A percentile compares a stretch with the other conserved stretches of the same genome.
These are phyloP conservation scores for Talaromyces sp. DNA, from an alignment of 2,329 filamentous ascomycete genomes.

Conservation along the genomic window DNA sequence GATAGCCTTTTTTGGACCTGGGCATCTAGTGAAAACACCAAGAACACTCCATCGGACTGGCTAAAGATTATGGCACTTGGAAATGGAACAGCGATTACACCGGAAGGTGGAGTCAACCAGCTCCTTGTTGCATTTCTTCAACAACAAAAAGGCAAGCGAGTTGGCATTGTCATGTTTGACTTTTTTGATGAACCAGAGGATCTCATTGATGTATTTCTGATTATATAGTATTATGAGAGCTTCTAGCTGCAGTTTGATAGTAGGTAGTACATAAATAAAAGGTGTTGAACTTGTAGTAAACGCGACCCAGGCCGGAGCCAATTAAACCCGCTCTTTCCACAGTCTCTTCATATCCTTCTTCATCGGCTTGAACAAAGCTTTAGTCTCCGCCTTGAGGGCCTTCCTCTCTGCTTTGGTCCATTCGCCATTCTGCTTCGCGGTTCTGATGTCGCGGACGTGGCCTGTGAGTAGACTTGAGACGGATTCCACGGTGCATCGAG, in stretches of 20 bases:
- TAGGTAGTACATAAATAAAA: no score
- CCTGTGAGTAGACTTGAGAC: neutral
- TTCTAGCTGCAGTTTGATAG: no score
- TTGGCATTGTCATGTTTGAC: constrained; percentile 59
- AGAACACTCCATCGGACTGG: constrained; percentile 42
- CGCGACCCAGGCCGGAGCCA: no score
- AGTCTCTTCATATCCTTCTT: neutral
- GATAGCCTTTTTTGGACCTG: constrained; percentile 54
- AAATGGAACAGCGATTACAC: constrained; percentile 41
- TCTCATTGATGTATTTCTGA: constrained; percentile 46
- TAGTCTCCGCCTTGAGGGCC: neutral
- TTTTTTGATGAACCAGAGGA: constrained; percentile 51
- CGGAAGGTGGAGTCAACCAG: constrained; percentile 50
- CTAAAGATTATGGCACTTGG: constrained; percentile 54
- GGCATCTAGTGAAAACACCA: constrained; percentile 48
- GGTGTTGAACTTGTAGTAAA: no score
- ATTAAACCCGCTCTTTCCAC: neutral
- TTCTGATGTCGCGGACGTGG: neutral
- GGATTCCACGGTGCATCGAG: neutral
- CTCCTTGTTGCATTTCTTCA: constrained; percentile 43
- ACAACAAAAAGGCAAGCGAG: constrained; percentile 43
- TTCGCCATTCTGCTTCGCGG: neutral
- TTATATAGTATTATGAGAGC: constrained; percentile 11
- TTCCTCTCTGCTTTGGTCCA: neutral
- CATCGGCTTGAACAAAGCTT: neutral